These are phyloP conservation scores for Aspergillus hancockii DNA, from an alignment of 495 filamentous ascomycete species.

Conservation along the genomic window DNA sequence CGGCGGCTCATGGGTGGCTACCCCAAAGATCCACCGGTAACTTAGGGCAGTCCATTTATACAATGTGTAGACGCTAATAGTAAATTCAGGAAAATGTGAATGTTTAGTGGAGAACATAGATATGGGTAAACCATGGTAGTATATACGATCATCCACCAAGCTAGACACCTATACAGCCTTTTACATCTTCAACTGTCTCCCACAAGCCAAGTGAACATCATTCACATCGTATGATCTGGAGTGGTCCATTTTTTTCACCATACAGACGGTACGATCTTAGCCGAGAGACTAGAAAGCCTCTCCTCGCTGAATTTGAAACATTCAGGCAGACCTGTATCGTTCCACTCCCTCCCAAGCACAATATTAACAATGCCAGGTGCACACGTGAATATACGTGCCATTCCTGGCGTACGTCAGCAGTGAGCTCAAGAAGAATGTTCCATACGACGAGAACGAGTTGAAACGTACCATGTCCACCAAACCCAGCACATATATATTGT, in stretches of 20 bases:
- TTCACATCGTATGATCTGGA: too few species aligned
- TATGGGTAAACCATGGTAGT: too few species aligned
- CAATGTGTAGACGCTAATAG: too few species aligned
- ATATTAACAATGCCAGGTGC: slow-evolving; percentile 31
- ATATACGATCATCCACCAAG: too few species aligned
- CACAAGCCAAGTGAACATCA: too few species aligned
- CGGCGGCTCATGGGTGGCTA: too few species aligned
- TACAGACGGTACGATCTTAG: neutral
- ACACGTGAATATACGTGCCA: slow-evolving; percentile 38
- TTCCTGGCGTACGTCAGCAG: slow-evolving; percentile 20
- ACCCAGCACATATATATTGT: slow-evolving; percentile 38
- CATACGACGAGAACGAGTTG: neutral
- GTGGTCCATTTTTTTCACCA: neutral
- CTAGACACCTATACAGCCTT: too few species aligned
- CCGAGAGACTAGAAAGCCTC: neutral
- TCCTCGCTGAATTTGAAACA: slow-evolving; percentile 28
- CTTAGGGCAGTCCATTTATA: too few species aligned
- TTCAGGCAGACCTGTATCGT: slow-evolving; percentile 29
- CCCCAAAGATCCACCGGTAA: too few species aligned
- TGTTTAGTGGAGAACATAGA: too few species aligned
- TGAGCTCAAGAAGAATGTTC: neutral
- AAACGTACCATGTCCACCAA: slow-evolving; percentile 34
- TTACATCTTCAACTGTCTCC: too few species aligned
- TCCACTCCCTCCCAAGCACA: slow-evolving; percentile 24
- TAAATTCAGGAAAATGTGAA: too few species aligned